These are phyloP conservation scores for Leccinum ponderosum DNA, from an alignment of 1,284 basidiomycete species.

Conservation along the genomic window DNA sequence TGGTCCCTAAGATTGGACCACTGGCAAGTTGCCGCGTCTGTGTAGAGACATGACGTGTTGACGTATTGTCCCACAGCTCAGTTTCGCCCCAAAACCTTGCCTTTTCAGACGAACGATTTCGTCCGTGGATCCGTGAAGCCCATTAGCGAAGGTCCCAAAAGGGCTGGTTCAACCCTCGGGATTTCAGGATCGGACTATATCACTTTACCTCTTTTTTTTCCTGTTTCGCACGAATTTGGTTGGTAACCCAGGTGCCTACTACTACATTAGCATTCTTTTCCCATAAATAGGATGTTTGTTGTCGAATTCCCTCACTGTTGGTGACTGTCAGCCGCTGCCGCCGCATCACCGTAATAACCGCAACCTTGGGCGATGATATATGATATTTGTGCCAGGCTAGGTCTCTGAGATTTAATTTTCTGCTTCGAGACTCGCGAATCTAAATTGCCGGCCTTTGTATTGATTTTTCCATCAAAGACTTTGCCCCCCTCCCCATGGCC, in stretches of 20 bases:
- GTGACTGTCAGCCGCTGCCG: constrained; percentile 16
- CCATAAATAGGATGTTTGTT: constrained; percentile 18
- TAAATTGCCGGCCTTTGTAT: constrained; percentile 18
- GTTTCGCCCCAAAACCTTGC: constrained; percentile 12
- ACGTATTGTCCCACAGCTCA: constrained; percentile 19
- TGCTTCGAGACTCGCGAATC: constrained; percentile 18
- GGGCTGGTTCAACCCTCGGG: constrained; percentile 4
- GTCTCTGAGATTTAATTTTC: constrained; percentile 23
- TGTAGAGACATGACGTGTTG: constrained; percentile 27
- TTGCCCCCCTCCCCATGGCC: constrained; percentile 5
- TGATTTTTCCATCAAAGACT: constrained; percentile 15
- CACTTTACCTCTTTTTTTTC: constrained; percentile 11
- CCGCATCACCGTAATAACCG: constrained; percentile 21
- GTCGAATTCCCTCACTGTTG: constrained; percentile 19
- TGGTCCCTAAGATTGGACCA: constrained; percentile 10
- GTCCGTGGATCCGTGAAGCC: constrained; percentile 15
- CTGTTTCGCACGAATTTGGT: constrained; percentile 15
- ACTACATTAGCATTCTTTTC: constrained; percentile 14
- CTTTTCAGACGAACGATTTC: constrained; percentile 5
- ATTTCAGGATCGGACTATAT: constrained; percentile 20
- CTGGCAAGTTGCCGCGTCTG: constrained; percentile 21
- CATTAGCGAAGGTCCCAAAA: constrained; percentile 9
- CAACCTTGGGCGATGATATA: constrained; percentile 7
- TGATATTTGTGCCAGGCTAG: not conserved
- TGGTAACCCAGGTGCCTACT: constrained; percentile 14